Conservation (phyloP, 2,329 filamentous ascomycete species). For the Epichloe baconii region DNA sequence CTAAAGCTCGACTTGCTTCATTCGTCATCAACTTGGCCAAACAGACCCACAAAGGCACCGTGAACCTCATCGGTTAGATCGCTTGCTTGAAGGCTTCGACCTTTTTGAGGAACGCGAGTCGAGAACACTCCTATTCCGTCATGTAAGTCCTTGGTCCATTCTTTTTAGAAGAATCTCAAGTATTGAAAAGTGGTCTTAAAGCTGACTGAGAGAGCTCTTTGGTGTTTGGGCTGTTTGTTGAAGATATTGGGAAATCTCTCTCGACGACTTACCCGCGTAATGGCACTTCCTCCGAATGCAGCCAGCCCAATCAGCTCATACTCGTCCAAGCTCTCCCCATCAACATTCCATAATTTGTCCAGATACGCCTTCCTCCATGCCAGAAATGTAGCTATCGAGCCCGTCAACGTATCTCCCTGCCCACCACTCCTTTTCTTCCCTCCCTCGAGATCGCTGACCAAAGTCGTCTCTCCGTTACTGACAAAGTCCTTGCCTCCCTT, state of each 20-base stretch:
- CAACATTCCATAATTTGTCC: constrained; percentile 61
- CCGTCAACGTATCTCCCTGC: constrained; percentile 91
- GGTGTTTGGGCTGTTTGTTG: no score
- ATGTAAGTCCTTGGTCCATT: background rate
- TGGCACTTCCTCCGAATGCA: constrained; percentile 73
- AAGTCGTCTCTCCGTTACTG: constrained; percentile 63
- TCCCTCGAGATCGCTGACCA: constrained; percentile 64
- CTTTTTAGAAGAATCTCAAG: no score
- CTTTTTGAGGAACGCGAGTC: constrained; percentile 73
- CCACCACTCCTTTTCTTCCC: constrained; percentile 85
- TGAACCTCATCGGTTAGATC: constrained; percentile 89
- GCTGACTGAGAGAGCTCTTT: no score
- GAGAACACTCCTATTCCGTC: constrained; percentile 55
- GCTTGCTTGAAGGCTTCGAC: constrained; percentile 79
- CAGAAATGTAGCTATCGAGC: constrained; percentile 74
- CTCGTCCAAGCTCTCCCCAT: constrained; percentile 30
- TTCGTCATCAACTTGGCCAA: constrained; percentile 53
- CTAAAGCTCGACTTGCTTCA: constrained; percentile 22
- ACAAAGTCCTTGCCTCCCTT: constrained; percentile 79
- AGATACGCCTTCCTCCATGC: constrained; percentile 82
- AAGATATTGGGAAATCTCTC: background rate
- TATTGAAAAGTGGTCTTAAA: no score
- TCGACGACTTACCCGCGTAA: constrained; percentile 56
- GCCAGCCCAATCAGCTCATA: constrained; percentile 60
- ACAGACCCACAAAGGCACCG: constrained; percentile 62